phyloP scores from a whole-genome alignment of 1,139 yeast species.

The Candida sanyaensis region DNA sequence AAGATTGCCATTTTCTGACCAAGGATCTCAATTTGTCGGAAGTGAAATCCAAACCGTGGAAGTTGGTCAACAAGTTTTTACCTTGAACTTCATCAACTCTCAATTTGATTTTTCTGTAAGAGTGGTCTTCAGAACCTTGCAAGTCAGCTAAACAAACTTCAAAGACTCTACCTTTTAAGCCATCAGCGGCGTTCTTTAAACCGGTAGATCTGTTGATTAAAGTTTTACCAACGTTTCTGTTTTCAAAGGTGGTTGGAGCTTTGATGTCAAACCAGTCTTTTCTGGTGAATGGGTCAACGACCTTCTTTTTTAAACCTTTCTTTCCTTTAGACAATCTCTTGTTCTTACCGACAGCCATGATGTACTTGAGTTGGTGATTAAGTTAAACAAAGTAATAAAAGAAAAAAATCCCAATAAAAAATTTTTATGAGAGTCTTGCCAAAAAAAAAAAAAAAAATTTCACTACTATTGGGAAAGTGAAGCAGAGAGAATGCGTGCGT shows the following conservation, averaged over 20 bases:
- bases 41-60: conserved; percentile 54
- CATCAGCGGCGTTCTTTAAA: conserved; percentile 54
- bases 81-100: conserved; percentile 58
- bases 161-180: conserved; percentile 53
- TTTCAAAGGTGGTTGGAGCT: conserved; percentile 54
- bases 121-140: conserved; percentile 55
- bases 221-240: conserved; percentile 54
- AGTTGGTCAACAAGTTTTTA: conserved; percentile 55
- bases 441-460: conserved; percentile 9
- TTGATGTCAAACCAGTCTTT: conserved; percentile 55
- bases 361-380: conserved; percentile 12
- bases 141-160: conserved; percentile 53
- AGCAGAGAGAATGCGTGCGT: neutral
- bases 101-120: conserved; percentile 53
- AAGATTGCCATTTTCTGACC: conserved; percentile 57
- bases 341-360: conserved; percentile 56
- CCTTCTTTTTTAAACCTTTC: conserved; percentile 55
- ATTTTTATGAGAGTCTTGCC: conserved; percentile 2
- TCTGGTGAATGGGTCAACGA: conserved; percentile 54
- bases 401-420: conserved; percentile 7
- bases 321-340: conserved; percentile 57
- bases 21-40: conserved; percentile 53
- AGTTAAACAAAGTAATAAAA: conserved; percentile 5
- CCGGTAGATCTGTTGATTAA: conserved; percentile 54
- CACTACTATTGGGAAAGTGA: conserved; percentile 7